phyloP scores from a whole-genome alignment of 306 rosid genomes.

The Cucumis melo region DNA sequence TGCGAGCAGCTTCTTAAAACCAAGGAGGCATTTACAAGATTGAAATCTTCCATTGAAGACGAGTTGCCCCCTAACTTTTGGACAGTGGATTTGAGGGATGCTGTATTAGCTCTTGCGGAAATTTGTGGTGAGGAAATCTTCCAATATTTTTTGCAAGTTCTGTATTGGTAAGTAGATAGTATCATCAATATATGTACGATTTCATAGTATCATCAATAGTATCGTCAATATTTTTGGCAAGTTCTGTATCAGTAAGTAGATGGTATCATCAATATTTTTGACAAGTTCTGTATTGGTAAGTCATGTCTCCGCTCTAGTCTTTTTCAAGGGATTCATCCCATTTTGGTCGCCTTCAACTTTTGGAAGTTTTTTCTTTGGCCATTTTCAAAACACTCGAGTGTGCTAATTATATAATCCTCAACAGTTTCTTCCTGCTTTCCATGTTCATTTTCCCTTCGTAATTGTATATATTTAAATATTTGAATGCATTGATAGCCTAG shows the following conservation, averaged over 20 bases:
- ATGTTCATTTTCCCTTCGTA: no score
- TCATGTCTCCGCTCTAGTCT: background rate
- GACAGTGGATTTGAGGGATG: slow-evolving; percentile 92
- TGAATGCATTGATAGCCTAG: no score
- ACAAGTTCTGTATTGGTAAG: no score
- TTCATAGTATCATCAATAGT: no score
- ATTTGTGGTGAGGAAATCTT: slow-evolving; percentile 86
- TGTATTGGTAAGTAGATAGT: slow-evolving; percentile 56
- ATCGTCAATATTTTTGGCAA: no score
- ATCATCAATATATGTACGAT: background rate
- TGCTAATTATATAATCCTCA: no score
- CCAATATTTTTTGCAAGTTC: slow-evolving; percentile 78
- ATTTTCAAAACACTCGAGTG: no score
- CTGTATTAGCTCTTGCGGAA: slow-evolving; percentile 73
- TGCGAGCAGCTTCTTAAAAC: slow-evolving; percentile 90
- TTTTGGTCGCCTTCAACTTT: background rate
- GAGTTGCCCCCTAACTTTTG: slow-evolving; percentile 82
- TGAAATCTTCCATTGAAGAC: slow-evolving; percentile 65
- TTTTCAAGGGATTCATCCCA: background rate
- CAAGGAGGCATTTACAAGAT: slow-evolving; percentile 63
- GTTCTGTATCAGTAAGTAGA: no score
- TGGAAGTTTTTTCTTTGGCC: no score
- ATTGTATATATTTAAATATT: no score
- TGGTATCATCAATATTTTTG: no score
- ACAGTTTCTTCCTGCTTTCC: no score